Percentiles rank a stretch among this genome's conserved stretches.
Conservation (phyloP, 441 rosid genomes). For the Capsella rubella region DNA sequence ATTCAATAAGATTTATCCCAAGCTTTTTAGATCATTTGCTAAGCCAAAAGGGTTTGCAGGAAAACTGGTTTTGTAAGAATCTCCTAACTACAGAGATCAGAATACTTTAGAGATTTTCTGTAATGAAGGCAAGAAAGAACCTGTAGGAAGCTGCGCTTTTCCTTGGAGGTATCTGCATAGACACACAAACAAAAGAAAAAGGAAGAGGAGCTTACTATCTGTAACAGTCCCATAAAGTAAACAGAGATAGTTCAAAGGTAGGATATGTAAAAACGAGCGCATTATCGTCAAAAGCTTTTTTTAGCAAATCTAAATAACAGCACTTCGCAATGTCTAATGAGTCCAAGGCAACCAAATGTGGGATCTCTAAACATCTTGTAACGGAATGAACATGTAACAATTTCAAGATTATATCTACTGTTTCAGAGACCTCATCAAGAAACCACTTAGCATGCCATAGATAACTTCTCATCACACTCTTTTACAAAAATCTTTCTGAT, state of each 20-base stretch:
- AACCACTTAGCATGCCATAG: not conserved
- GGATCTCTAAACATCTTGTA: not conserved
- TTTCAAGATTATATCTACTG: not conserved
- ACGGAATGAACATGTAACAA: not conserved
- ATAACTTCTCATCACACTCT: not conserved
- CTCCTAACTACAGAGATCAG: conserved; percentile 16
- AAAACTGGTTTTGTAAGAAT: conserved; percentile 1
- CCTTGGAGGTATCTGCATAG: conserved; percentile 96
- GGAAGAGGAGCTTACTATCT: conserved; percentile 20
- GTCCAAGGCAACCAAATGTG: conserved; percentile 5
- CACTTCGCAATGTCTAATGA: conserved; percentile 1
- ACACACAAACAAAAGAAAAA: conserved; percentile 29
- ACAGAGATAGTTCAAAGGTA: not conserved
- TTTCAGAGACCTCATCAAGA: conserved; percentile 1
- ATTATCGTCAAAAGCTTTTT: not conserved
- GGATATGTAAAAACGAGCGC: not conserved
- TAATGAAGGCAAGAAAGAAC: conserved; percentile 48
- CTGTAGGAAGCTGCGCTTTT: conserved; percentile 97
- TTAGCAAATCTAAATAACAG: not conserved
- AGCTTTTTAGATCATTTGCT: conserved; percentile 1
- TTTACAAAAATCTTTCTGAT: not conserved
- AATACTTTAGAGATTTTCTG: not conserved
- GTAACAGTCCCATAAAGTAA: not conserved
- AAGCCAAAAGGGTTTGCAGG: conserved; percentile 8
- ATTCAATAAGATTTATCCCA: not conserved